A percentile compares a stretch with the other conserved stretches of the same genome.
These are phyloP conservation scores for Mallotus japonicus DNA, from an alignment of 441 rosid genomes.

Conservation along the genomic window DNA sequence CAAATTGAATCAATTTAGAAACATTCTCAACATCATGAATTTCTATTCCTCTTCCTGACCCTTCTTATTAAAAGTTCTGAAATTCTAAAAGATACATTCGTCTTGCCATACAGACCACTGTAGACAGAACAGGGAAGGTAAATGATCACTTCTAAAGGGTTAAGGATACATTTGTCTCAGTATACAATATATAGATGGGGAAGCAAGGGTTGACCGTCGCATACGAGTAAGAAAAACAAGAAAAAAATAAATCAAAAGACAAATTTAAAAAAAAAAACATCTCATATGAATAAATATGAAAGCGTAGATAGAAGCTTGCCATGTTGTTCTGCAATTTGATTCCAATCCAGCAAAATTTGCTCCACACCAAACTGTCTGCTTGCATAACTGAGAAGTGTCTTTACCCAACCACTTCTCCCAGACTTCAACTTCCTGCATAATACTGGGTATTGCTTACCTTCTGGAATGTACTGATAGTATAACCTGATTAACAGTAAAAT, in stretches of 20 bases:
- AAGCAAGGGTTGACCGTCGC: background rate
- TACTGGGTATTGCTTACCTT: slow-evolving; percentile 84
- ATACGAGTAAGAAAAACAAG: background rate
- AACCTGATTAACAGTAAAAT: slow-evolving; percentile 46
- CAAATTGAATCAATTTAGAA: background rate
- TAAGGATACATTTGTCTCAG: background rate
- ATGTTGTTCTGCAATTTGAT: slow-evolving; percentile 66
- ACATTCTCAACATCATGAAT: background rate
- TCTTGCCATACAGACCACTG: background rate
- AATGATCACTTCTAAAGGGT: background rate
- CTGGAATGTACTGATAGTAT: slow-evolving; percentile 73
- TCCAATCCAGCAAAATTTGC: slow-evolving; percentile 89
- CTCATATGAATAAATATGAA: background rate
- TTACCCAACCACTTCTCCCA: slow-evolving; percentile 32
- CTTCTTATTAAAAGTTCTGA: background rate
- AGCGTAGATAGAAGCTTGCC: slow-evolving; percentile 43
- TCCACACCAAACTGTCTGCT: slow-evolving; percentile 41
- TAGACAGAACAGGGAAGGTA: background rate
- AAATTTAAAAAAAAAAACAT: background rate
- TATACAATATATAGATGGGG: background rate
- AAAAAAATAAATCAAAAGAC: background rate
- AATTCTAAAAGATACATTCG: background rate
- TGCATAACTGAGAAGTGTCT: slow-evolving; percentile 32
- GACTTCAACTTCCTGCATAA: slow-evolving; percentile 55
- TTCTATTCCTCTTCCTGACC: background rate